Evolutionary conservation across 345 rosid species (phyloP), one percentile per base, ranked within the genome.

Genomic region (Moricandia moricandioides): DNA sequence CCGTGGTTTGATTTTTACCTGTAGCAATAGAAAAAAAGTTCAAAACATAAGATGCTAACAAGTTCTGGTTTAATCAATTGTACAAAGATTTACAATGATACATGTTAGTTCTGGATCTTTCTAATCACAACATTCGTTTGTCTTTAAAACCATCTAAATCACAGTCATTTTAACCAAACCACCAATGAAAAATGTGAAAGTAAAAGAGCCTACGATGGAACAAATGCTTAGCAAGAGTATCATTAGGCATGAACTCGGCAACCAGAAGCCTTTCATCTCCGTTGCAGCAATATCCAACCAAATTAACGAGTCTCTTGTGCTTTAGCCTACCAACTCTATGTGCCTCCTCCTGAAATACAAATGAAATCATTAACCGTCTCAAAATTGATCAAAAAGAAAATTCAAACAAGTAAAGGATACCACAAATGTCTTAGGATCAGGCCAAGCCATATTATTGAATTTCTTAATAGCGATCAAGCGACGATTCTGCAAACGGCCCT

Each of bases 241-340:
- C 96, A 72, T 86, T 87, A 12, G 91, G 87, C 93, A 94, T 83
- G 75, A 79, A 89, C 57, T 91, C 94, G 0, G 97, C 88, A 56
- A 91, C 95, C 35, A 94, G 88, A 81, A 91, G 56, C 79, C 97
- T 89, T 85, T 94, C 93, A 62, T 89, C 91, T 10, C 88, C 97
- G 58, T 91, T 91, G 52, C 96, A 91, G 74, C 97, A 94, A 70
- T 89, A 94, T 7, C 98, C 98, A 59, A 94, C 85, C 94, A 94
- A 83, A 79, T 91, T 84, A 13, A 90, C 95, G 43, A 94, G 27
- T 72, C 89, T 82, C 74, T 83, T 84, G 74, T 89, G 90, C 79
- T 88, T 85, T 78, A 94, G 69, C 77, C 80, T 86, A 58, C 96
- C 95, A 17, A 94, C 93, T 65, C 87, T 91, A 79, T 78, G 75